Evolutionary conservation across 768 basidiomycete genomes (phyloP).

Genomic region (Coprinellus micaceus): DNA sequence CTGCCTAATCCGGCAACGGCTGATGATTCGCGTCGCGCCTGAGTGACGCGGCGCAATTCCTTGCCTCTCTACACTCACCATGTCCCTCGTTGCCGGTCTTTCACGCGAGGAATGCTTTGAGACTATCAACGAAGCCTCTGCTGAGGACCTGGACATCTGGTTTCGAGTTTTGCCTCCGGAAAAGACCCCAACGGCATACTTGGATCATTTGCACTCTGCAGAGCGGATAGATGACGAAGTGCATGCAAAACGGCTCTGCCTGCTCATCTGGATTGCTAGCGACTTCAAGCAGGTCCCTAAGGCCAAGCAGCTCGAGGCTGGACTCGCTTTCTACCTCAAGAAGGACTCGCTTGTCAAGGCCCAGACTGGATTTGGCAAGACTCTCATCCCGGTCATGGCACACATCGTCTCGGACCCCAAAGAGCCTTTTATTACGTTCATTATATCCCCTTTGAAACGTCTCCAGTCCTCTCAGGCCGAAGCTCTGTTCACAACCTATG

Average conservation of each 20-base stretch:
- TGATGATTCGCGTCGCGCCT: too few relatives aligned
- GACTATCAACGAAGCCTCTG: background rate
- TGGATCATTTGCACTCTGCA: background rate
- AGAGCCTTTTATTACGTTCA: constrained; percentile 9
- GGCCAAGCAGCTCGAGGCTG: constrained; percentile 20
- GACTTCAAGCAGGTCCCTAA: constrained; percentile 17
- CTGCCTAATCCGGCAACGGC: too few relatives aligned
- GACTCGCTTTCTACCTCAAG: constrained; percentile 16
- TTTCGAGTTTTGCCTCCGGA: background rate
- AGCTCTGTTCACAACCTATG: background rate
- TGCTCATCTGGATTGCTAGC: background rate
- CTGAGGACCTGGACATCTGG: background rate
- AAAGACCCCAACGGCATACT: background rate
- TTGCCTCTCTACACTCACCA: background rate
- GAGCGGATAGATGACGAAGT: background rate
- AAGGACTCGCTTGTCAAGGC: constrained; percentile 19
- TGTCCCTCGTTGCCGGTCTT: background rate
- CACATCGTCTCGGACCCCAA: constrained; percentile 18
- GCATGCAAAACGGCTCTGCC: background rate
- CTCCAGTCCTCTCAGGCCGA: constrained; percentile 9
- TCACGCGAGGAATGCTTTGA: background rate
- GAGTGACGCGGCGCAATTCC: too few relatives aligned
- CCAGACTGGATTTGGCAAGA: constrained; percentile 27
- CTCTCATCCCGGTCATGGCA: constrained; percentile 22
- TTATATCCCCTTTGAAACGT: constrained; percentile 21